Conservation (phyloP, 192 early-diverging fungal genomes). For the Mortierella antarctica region DNA sequence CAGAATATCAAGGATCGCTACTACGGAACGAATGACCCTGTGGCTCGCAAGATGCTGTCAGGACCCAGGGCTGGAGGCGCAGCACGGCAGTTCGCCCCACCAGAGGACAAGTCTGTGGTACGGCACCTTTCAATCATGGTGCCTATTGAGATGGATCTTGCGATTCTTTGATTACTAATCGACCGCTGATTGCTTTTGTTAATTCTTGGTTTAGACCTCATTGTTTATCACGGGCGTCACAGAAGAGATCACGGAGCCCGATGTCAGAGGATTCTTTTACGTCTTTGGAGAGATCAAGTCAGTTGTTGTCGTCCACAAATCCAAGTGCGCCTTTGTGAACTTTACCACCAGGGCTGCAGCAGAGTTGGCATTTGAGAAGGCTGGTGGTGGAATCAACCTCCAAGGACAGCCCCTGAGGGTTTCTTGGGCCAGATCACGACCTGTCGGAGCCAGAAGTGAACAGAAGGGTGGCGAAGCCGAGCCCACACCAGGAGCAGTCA, state of each 20-base stretch:
- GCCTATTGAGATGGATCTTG: slow-evolving; percentile 3
- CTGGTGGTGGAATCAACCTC: slow-evolving; percentile 76
- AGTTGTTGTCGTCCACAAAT: slow-evolving; percentile 81
- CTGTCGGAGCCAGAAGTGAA: slow-evolving; percentile 74
- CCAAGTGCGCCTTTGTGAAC: slow-evolving; percentile 92
- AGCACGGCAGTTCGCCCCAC: slow-evolving; percentile 63
- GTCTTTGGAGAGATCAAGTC: slow-evolving; percentile 92
- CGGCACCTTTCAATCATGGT: slow-evolving; percentile 3
- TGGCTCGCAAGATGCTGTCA: slow-evolving; percentile 85
- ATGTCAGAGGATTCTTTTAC: slow-evolving; percentile 80
- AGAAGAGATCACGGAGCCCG: slow-evolving; percentile 72
- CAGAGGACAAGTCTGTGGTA: slow-evolving; percentile 83
- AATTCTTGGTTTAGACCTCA: slow-evolving; percentile 64
- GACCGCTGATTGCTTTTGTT: neutral
- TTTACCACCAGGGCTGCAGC: slow-evolving; percentile 83
- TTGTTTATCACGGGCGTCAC: slow-evolving; percentile 89
- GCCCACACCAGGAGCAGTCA: slow-evolving; percentile 23
- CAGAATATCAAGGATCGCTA: slow-evolving; percentile 97
- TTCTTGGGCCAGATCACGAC: slow-evolving; percentile 85
- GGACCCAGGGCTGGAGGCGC: slow-evolving; percentile 64
- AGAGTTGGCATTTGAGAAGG: slow-evolving; percentile 82
- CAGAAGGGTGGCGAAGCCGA: slow-evolving; percentile 29
- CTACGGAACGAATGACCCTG: slow-evolving; percentile 94
- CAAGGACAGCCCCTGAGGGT: slow-evolving; percentile 78
- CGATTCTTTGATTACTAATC: neutral